A percentile compares a stretch with the other conserved stretches of the same genome.
phyloP scores from a whole-genome alignment of 2,329 filamentous ascomycete genomes.

The Verticillium albo-atrum region DNA sequence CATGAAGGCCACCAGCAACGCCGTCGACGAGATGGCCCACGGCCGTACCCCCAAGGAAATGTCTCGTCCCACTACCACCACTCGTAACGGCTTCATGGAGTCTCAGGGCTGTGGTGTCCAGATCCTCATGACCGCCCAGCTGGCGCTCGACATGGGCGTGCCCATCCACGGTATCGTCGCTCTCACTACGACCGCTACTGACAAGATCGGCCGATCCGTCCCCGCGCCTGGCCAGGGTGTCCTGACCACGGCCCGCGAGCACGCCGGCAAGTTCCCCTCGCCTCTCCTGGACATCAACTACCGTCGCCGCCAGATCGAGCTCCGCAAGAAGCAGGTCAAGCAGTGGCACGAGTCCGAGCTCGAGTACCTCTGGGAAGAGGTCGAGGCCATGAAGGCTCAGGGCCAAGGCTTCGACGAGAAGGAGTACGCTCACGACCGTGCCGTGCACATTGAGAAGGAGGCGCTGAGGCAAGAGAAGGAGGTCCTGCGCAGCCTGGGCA shows the following conservation, averaged over 20 bases:
- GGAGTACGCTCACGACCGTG: constrained; percentile 82
- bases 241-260: constrained; percentile 89
- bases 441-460: constrained; percentile 79
- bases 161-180: constrained; percentile 95
- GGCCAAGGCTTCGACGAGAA: constrained; percentile 70
- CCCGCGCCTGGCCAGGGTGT: constrained; percentile 96
- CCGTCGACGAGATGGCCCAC: constrained; percentile 91
- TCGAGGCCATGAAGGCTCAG: constrained; percentile 83
- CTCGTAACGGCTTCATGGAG: constrained; percentile 98
- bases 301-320: constrained; percentile 88
- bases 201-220: constrained; percentile 98
- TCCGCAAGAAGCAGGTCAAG: constrained; percentile 90
- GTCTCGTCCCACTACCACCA: constrained; percentile 96
- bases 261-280: constrained; percentile 86
- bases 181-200: constrained; percentile 90
- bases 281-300: constrained; percentile 97
- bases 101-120: constrained; percentile 98
- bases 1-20: constrained; percentile 99
- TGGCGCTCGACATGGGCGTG: constrained; percentile 97
- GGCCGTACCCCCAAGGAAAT: constrained; percentile 95
- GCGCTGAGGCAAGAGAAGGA: constrained; percentile 89
- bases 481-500: constrained; percentile 85
- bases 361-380: constrained; percentile 87
- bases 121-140: constrained; percentile 94
- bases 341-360: constrained; percentile 95